Conservation (phyloP, 2,329 filamentous ascomycete genomes). For the Aspergillus costaricaensis region DNA sequence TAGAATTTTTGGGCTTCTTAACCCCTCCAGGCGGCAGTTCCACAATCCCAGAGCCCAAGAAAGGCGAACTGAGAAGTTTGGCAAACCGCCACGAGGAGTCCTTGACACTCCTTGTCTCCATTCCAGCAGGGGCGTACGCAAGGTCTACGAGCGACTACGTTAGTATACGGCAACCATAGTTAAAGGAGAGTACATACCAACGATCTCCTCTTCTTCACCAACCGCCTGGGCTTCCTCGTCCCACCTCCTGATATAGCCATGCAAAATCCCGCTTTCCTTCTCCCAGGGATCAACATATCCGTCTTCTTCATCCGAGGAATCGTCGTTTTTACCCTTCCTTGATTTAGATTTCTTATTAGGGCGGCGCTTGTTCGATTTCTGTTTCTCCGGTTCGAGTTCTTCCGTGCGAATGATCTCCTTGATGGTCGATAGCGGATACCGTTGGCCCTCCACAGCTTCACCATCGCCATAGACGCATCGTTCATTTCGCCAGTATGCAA, state of each 20-base stretch:
- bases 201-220: slow-evolving; percentile 43
- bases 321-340: slow-evolving; percentile 39
- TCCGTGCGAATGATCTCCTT: slow-evolving; percentile 77
- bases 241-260: slow-evolving; percentile 49
- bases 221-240: slow-evolving; percentile 41
- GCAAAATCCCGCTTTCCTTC: slow-evolving; percentile 45
- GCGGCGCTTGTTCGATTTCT: slow-evolving; percentile 40
- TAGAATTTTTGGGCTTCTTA: slow-evolving; percentile 87
- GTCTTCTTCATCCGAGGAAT: slow-evolving; percentile 40
- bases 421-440: slow-evolving; percentile 68
- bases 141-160: slow-evolving; percentile 49
- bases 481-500: slow-evolving; percentile 88
- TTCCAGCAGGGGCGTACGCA: slow-evolving; percentile 60
- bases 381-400: slow-evolving; percentile 53
- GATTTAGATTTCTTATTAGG: slow-evolving; percentile 36
- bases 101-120: slow-evolving; percentile 60
- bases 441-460: slow-evolving; percentile 56
- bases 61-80: slow-evolving; percentile 80
- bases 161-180: background rate
- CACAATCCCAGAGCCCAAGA: slow-evolving; percentile 87
- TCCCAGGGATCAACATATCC: slow-evolving; percentile 48
- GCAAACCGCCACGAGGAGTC: slow-evolving; percentile 80
- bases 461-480: slow-evolving; percentile 68
- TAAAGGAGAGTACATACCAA: slow-evolving; percentile 31
- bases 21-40: slow-evolving; percentile 80